Percentiles rank a stretch among this genome's conserved stretches.
These are phyloP conservation scores for Cinnamomum micranthum DNA, from an alignment of 164 flowering plant genomes.

Conservation along the genomic window DNA sequence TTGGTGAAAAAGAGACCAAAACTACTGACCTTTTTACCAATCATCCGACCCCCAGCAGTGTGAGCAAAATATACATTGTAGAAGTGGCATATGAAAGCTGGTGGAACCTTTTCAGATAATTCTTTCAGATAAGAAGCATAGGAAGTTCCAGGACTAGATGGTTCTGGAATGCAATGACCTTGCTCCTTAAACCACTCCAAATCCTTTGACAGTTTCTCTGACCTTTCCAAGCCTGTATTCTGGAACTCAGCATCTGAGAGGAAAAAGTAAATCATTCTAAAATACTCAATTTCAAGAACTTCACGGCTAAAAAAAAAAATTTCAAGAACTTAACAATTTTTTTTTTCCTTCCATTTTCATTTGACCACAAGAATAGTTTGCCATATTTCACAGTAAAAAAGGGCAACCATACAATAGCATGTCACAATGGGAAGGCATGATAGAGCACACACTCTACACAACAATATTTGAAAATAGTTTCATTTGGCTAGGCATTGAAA, in stretches of 20 bases:
- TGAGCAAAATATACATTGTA: slow-evolving; percentile 95
- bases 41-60: slow-evolving; percentile 96
- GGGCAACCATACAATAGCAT: not conserved
- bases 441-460: too few species aligned
- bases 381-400: not conserved
- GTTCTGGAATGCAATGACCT: slow-evolving; percentile 85
- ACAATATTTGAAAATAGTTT: too few species aligned
- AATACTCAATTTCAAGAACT: not conserved
- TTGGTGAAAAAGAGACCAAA: not conserved
- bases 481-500: too few species aligned
- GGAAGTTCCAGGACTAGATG: slow-evolving; percentile 69
- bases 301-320: not conserved
- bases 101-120: slow-evolving; percentile 81
- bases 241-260: slow-evolving; percentile 79
- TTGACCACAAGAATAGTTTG: not conserved
- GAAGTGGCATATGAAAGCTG: slow-evolving; percentile 91
- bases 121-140: slow-evolving; percentile 70
- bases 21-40: slow-evolving; percentile 71
- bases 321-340: not conserved
- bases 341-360: not conserved
- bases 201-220: slow-evolving; percentile 72
- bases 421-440: not conserved
- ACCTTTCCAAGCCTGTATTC: slow-evolving; percentile 92
- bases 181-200: slow-evolving; percentile 90
- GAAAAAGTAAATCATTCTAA: slow-evolving; percentile 2